Evolutionary conservation across 2,329 filamentous ascomycete genomes (phyloP), one percentile per base, ranked within the genome.

Genomic region (Nemania bipapillata): DNA sequence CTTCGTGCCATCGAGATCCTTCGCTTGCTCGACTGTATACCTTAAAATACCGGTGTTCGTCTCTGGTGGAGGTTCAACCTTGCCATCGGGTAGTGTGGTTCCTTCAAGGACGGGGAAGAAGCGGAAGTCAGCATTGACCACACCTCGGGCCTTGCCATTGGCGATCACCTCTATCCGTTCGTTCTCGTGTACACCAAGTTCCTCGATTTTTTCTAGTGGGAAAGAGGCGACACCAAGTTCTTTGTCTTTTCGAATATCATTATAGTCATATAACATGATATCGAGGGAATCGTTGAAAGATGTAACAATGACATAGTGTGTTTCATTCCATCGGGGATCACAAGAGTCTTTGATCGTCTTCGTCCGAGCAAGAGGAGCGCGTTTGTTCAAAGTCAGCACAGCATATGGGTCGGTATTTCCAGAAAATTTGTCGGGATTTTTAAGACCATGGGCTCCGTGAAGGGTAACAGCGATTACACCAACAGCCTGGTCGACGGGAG

Each of bases 211-310:
- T 73, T 98, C 94, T 35, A 99, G 84, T 6, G 89, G 84, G 79
- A 99, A 99, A 0, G 91, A 94, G 0, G 94, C 93, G 24, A 90
- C 87, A 62, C 95, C 96, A 55, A 99, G 87, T 79, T 97, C 93
- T 83, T 97, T 97, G 82, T 97, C 94, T 82, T 98, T 99, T 73
- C 96, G 90, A 80, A 92, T 92, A 66, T 97, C 96, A 75, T 99
- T 99, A 86, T 91, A 97, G 80, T 99, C 96, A 76, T 90, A 97
- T 32, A 97, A 80, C 64, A 92, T 89, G 64, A 99, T 86, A 24
- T 95, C 96, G 63, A 99, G 85, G 30, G 91, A 87, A 78, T 99
- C 96, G 66, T 92, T 92, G 78, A 97, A 91, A 3, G 93, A 97
- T 1, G 93, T 97, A 73, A 99, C 86, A 72, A 99, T 96, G 74